These are phyloP conservation scores for Xylaria multiplex DNA, from an alignment of 2,329 filamentous ascomycete species.

Conservation along the genomic window DNA sequence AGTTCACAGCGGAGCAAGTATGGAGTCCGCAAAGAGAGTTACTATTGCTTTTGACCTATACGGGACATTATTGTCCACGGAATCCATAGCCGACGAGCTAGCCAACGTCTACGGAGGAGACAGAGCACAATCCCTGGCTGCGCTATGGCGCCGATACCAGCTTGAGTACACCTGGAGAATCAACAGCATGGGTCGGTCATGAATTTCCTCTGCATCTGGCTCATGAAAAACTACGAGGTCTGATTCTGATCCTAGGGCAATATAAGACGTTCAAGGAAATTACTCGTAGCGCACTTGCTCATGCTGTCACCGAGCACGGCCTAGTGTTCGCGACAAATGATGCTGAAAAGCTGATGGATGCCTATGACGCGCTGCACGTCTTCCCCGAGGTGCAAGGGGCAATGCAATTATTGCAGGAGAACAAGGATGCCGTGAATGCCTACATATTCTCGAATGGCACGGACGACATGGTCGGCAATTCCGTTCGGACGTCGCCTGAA, in stretches of 20 bases:
- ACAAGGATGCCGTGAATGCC: slow-evolving; percentile 55
- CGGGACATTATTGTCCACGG: slow-evolving; percentile 77
- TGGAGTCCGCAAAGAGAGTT: slow-evolving; percentile 40
- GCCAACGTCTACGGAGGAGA: slow-evolving; percentile 66
- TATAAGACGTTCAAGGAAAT: slow-evolving; percentile 72
- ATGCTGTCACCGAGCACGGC: slow-evolving; percentile 70
- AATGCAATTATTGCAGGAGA: slow-evolving; percentile 58
- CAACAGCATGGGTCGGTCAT: slow-evolving; percentile 74
- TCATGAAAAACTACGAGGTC: neutral
- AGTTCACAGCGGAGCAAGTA: neutral
- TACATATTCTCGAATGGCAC: slow-evolving; percentile 80
- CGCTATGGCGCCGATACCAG: slow-evolving; percentile 74
- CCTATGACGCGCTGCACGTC: slow-evolving; percentile 71
- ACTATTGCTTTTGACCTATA: slow-evolving; percentile 80
- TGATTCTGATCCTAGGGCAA: slow-evolving; percentile 55
- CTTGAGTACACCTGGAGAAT: slow-evolving; percentile 81
- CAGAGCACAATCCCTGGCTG: slow-evolving; percentile 65
- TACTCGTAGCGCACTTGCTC: slow-evolving; percentile 68
- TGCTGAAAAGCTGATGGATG: slow-evolving; percentile 64
- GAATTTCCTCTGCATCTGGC: slow-evolving; percentile 16
- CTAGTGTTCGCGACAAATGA: slow-evolving; percentile 56
- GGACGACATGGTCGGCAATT: slow-evolving; percentile 68
- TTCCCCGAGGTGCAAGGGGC: slow-evolving; percentile 71
- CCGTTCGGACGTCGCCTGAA: slow-evolving; percentile 66
- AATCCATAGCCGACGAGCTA: slow-evolving; percentile 71